Base-by-base conservation (phyloP, 805 yeast species). In the Torulaspora gathmanii region DNA sequence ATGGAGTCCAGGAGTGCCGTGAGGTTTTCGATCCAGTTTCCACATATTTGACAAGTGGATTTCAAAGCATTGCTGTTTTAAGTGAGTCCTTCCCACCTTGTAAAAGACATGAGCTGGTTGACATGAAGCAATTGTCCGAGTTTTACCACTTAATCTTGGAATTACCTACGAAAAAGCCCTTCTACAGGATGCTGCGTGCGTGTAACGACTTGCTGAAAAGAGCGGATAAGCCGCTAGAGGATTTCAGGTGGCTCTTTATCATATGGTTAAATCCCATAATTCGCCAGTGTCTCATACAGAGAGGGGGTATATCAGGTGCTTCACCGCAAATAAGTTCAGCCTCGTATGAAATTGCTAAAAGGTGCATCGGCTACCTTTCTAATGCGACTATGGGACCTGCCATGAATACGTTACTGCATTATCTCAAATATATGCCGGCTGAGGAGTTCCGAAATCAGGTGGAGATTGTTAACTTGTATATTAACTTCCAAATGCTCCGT, bases 401-500 rank as follows among this genome's bases (percentile, higher is more conserved):
- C 5, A 26, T 44, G 7, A 44, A 45, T 19, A 44, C 17, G 31
- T 41, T 49, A 15, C 29, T 53, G 16, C 34, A 39, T 9, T 50
- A 53, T 36, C 40, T 64, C 16, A 52, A 46, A 28, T 19, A 41
- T 23, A 23, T 59, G 27, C 65, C 80, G 0, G 44, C 52, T 0
- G 63, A 61, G 0, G 71, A 68, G 7, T 83, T 84, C 51, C 60
- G 62, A 23, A 13, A 62, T 2, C 80, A 82, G 53, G 75, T 88
- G 0, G 87, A 87, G 31, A 67, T 84, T 26, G 55, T 86, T 39
- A 90, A 89, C 56, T 70, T 87, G 17, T 88, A 84, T 64, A 74
- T 89, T 29, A 83, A 95, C 0, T 87, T 85, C 57, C 87, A 86
- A 36, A 68, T 90, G 44, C 75, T 80, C 33, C 71, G 79, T 47